Base-by-base conservation (phyloP, 495 filamentous ascomycete species). In the Trichoderma asperelloides region DNA sequence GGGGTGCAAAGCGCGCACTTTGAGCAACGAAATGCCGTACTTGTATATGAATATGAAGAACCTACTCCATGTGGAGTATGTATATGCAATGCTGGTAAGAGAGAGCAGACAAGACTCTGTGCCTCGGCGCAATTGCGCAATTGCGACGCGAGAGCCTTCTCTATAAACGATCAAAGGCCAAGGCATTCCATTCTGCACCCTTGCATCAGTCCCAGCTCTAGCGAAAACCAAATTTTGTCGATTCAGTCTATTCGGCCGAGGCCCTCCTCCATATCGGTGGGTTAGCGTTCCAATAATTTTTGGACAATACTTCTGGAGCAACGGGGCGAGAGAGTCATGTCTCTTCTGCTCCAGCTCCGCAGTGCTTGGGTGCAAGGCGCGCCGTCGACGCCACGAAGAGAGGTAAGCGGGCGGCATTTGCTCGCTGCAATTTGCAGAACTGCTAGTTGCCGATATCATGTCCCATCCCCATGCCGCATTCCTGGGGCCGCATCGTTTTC, bases 271-370 rank as follows among this genome's bases (percentile, higher is more conserved):
- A 30, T 60, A 60, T 21, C 16, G 55, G 55, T 30, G 55, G 25
- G 55, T 18, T 60, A 60, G 49, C n/a, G 49, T n/a, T 55, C 49
- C 21, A 55, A 21, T 55, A 55, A 23, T 21, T 21, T 55, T 55
- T 55, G 45, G 45, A 21, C 18, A 27, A 5, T 25, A 11, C 49
- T 55, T n/a, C 15, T 25, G 9, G n/a, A 2, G 49, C 49, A 25
- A 55, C 1, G 49, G 49, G 18, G 55, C 23, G 21, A 28, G 55
- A 60, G 55, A 60, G 55, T 60, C 55, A 60, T 60, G 55, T 27
- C 49, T 55, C 49, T 55, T 47, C 21, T 55, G 18, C n/a, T n/a
- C 49, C 49, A 55, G 49, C 49, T 55, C 49, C 49, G 49, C 49
- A 7, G n/a, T 25, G n/a, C 49, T 11, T n/a, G 21, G n/a, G 2